Evolutionary conservation across 129 eudicot species (phyloP).

Genomic region (Cynara cardunculus): DNA sequence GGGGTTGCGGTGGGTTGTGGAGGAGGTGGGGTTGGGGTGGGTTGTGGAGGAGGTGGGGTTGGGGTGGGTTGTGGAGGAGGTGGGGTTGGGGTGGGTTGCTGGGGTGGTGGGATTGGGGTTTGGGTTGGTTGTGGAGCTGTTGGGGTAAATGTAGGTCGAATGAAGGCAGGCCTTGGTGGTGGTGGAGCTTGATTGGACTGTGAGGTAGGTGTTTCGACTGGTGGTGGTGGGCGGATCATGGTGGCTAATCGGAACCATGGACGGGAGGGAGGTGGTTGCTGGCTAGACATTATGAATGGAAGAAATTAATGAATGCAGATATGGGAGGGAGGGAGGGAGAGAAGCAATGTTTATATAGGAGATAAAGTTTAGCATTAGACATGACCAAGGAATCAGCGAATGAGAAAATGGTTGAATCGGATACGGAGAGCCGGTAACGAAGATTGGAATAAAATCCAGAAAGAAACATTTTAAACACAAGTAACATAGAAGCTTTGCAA

Average conservation of each 20-base stretch:
- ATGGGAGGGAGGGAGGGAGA: background rate
- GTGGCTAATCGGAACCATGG: slow-evolving; percentile 52
- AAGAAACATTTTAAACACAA: background rate
- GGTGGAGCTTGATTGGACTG: slow-evolving; percentile 25
- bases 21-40: slow-evolving; percentile 16
- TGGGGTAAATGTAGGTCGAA: slow-evolving; percentile 37
- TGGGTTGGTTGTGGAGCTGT: slow-evolving; percentile 4
- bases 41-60: slow-evolving; percentile 10
- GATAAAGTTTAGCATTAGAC: slow-evolving; percentile 6
- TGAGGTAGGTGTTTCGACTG: slow-evolving; percentile 14
- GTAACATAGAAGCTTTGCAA: slow-evolving; percentile 21
- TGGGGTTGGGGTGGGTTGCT: slow-evolving; percentile 13
- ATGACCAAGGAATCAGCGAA: slow-evolving; percentile 27
- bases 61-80: slow-evolving; percentile 8
- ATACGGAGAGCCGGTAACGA: background rate
- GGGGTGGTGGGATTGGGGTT: slow-evolving; percentile 12
- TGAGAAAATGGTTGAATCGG: slow-evolving; percentile 9
- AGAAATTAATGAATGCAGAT: background rate
- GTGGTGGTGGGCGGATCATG: slow-evolving; percentile 34
- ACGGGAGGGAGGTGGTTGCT: slow-evolving; percentile 36
- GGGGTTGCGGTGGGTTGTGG: slow-evolving; percentile 15
- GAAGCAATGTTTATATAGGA: slow-evolving; percentile 18
- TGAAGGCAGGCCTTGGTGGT: slow-evolving; percentile 30
- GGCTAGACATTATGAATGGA: slow-evolving; percentile 39
- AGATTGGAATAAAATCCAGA: slow-evolving; percentile 52